Evolutionary conservation across 495 filamentous ascomycete genomes (phyloP).

Genomic region (Astrocystis sublimbata): DNA sequence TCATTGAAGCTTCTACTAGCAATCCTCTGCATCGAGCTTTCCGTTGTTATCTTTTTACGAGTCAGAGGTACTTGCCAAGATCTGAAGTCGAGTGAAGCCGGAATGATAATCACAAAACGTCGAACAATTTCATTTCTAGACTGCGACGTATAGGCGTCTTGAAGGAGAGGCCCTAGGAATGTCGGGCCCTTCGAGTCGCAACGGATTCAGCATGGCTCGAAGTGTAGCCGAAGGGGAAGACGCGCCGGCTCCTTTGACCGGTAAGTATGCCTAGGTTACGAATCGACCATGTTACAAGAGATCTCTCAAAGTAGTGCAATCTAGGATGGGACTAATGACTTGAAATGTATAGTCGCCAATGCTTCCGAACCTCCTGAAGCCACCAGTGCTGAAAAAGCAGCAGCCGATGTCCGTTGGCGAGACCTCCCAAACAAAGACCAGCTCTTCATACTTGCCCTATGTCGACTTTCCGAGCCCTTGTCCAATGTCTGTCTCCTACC

Average conservation of each 20-base stretch:
- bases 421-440: conserved; percentile 54
- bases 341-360: no score
- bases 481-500: conserved; percentile 52
- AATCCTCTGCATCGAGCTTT: not conserved
- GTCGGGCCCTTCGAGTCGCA: not conserved
- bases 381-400: conserved; percentile 1
- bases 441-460: conserved; percentile 53
- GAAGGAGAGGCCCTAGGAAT: no score
- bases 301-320: no score
- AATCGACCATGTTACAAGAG: no score
- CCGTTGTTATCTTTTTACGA: no score
- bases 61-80: no score
- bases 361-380: not conserved
- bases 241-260: not conserved
- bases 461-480: conserved; percentile 54
- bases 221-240: not conserved
- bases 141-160: no score
- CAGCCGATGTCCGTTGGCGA: conserved; percentile 30
- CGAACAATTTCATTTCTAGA: no score
- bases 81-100: no score
- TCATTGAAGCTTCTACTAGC: not conserved
- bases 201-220: conserved; percentile 1
- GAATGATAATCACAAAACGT: no score
- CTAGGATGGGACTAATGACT: no score
- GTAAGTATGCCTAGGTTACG: not conserved